Base-by-base conservation (phyloP, 2,329 filamentous ascomycete genomes). In the Fusarium cyanostomum region DNA sequence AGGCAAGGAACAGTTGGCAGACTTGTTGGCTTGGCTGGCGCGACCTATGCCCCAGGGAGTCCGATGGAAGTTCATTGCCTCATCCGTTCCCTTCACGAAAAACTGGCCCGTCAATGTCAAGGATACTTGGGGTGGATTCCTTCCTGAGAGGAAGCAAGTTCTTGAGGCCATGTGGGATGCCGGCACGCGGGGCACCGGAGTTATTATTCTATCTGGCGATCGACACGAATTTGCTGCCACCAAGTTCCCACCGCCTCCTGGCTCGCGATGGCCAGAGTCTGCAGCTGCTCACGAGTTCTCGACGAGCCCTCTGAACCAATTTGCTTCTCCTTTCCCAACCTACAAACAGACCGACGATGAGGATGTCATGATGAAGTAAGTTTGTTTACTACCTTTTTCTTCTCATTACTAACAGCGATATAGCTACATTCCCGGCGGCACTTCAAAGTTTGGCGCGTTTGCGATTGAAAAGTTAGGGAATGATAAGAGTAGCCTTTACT, bases 151-250 rank as follows among this genome's bases (percentile, higher is more conserved):
- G 13, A 86, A 84, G 51, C 82, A 81, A 52, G 85, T 98, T 24
- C 87, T 99, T 12, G 90, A 97, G 74, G 91, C 92, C 3, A 97
- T 97, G 86, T 98, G 95, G 93, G 89, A 91, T 60, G 89, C 91
- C 1, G 89, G 92, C n/a, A 80, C 86, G 2, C 85, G 86, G 6
- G 91, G 92, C 7, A 81, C 90, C 7, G 92, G 94, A 21, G 89
- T 98, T 8, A 84, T 97, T 4, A 82, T 98, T 11, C 81, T 99
- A 10, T 95, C 91, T 13, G 95, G 95, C 1, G 95, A 99, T 72
- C 84, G 95, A n/a, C 95, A 99, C 73, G 95, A 99, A 75, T 98
- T 98, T 75, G 95, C 92, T 2, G 94, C 94, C 1, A 98, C 94
- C 0, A 88, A 89, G 44, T 90, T 90, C 78, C 89, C 82, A 13